Conservation (phyloP, 1,284 basidiomycete species). For the Tylopilus sp. region DNA sequence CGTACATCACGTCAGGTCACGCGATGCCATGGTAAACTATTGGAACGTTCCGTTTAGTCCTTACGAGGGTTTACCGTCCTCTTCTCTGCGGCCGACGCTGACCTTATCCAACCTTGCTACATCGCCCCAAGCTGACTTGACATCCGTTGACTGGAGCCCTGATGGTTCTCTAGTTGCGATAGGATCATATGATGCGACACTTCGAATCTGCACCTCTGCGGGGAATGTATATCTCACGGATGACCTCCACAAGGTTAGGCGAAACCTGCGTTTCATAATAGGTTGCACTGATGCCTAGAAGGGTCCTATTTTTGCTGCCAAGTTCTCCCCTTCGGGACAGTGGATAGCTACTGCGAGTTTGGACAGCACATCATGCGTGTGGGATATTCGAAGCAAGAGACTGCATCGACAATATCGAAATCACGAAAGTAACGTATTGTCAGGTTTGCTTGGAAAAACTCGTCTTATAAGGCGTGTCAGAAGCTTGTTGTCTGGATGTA, state of each 20-base stretch:
- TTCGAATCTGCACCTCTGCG: slow-evolving; percentile 57
- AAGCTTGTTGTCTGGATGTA: slow-evolving; percentile 73
- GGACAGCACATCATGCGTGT: slow-evolving; percentile 71
- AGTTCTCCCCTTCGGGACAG: slow-evolving; percentile 66
- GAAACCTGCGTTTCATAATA: background rate
- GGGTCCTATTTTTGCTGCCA: slow-evolving; percentile 73
- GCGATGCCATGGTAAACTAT: slow-evolving; percentile 70
- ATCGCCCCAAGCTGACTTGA: slow-evolving; percentile 55
- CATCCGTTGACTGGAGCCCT: slow-evolving; percentile 69
- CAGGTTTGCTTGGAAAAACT: background rate
- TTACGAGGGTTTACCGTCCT: slow-evolving; percentile 25
- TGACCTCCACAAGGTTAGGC: slow-evolving; percentile 58
- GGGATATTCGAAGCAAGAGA: slow-evolving; percentile 66
- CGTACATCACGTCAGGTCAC: slow-evolving; percentile 48
- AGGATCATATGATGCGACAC: slow-evolving; percentile 67
- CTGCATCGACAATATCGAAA: slow-evolving; percentile 58
- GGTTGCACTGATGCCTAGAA: slow-evolving; percentile 34
- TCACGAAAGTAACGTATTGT: slow-evolving; percentile 54
- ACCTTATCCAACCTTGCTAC: slow-evolving; percentile 49
- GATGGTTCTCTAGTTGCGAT: slow-evolving; percentile 71
- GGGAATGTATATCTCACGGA: slow-evolving; percentile 61
- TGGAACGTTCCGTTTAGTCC: slow-evolving; percentile 62
- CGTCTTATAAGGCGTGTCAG: slow-evolving; percentile 17
- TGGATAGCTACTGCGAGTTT: slow-evolving; percentile 71
- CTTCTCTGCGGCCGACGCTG: slow-evolving; percentile 36